Evolutionary conservation across 228 moss, liverwort and hornwort species (phyloP), one percentile per base, ranked within the genome.

Genomic region (Sphagnum magellanicum): DNA sequence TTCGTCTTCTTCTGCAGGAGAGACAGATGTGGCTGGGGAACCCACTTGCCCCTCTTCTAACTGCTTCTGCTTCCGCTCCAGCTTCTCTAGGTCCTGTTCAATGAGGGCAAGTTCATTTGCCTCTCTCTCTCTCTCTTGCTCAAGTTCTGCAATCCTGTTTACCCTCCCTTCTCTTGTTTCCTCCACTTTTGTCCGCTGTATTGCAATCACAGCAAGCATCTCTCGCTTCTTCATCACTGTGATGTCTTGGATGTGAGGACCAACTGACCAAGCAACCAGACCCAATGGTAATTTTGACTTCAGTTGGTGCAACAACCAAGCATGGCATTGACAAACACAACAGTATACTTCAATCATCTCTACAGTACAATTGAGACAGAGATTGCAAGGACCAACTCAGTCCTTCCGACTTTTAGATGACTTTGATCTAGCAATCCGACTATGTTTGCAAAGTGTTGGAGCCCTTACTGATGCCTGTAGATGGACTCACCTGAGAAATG

Each of bases 141-240:
- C 80, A 3, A 84, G 74, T n/a, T 84, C 77, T 12, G 69, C 72
- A 16, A 84, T 84, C 53, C 83, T 67, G 59, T 75, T 84, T 57
- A 67, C 79, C 69, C 66, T 77, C 3, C 80, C 80, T 48, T 84
- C 83, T 50, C 77, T 75, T 66, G 77, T 77, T 66, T 77, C 79
- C 61, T 84, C 80, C 67, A 84, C 16, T 67, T 86, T 90, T 4
- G 79, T 63, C 71, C 84, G 84, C 66, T 80, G 85, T 48, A 69
- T 57, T 52, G 77, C 74, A 47, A 92, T 70, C 64, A 74, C 90
- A 9, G 80, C 84, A 8, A 83, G 66, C 57, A 74, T 79, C 48
- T 75, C 84, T 55, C 81, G 82, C 75, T 90, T 92, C 87, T 81
- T 90, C 59, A 76, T 74, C 5, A 77, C 92, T 62, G 77, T 80